Percentiles rank a stretch among this genome's conserved stretches.
These are phyloP conservation scores for Alliaria petiolata DNA, from an alignment of 345 rosid genomes.

Conservation along the genomic window DNA sequence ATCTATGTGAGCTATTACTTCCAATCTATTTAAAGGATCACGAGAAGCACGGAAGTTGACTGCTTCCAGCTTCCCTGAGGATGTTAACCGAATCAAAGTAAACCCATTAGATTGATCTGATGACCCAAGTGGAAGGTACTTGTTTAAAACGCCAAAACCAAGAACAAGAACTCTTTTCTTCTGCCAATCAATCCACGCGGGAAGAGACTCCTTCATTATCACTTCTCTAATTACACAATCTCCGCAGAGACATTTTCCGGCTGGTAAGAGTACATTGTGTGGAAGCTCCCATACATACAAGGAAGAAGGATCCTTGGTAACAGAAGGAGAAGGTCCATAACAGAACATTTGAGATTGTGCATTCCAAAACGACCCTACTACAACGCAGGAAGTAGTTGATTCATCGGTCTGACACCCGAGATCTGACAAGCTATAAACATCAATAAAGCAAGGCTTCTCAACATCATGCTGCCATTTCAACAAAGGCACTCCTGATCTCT, in stretches of 20 bases:
- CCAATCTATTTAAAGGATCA: slow-evolving; percentile 28
- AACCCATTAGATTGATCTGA: slow-evolving; percentile 55
- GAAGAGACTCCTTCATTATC: slow-evolving; percentile 44
- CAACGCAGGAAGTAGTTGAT: slow-evolving; percentile 46
- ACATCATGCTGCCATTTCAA: slow-evolving; percentile 65
- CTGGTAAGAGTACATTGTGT: slow-evolving; percentile 42
- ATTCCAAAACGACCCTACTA: slow-evolving; percentile 73
- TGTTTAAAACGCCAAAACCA: slow-evolving; percentile 56
- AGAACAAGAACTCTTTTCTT: slow-evolving; percentile 55
- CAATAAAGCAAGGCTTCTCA: slow-evolving; percentile 48
- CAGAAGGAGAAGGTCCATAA: slow-evolving; percentile 55
- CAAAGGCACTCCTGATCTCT: slow-evolving; percentile 49
- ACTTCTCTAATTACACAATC: slow-evolving; percentile 48
- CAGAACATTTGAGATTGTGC: slow-evolving; percentile 58
- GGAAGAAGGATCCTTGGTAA: slow-evolving; percentile 33
- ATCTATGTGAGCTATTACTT: slow-evolving; percentile 35
- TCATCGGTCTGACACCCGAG: slow-evolving; percentile 43
- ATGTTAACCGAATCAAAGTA: slow-evolving; percentile 58
- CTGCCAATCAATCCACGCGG: slow-evolving; percentile 66
- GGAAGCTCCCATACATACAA: slow-evolving; percentile 64
- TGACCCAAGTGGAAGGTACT: slow-evolving; percentile 31
- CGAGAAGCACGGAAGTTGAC: slow-evolving; percentile 47
- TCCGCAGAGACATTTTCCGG: slow-evolving; percentile 51
- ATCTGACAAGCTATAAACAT: slow-evolving; percentile 55
- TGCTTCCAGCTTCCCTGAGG: slow-evolving; percentile 68